A percentile compares a stretch with the other conserved stretches of the same genome.
phyloP scores from a whole-genome alignment of 2,329 filamentous ascomycete species.

The Knoxdaviesia capensis region DNA sequence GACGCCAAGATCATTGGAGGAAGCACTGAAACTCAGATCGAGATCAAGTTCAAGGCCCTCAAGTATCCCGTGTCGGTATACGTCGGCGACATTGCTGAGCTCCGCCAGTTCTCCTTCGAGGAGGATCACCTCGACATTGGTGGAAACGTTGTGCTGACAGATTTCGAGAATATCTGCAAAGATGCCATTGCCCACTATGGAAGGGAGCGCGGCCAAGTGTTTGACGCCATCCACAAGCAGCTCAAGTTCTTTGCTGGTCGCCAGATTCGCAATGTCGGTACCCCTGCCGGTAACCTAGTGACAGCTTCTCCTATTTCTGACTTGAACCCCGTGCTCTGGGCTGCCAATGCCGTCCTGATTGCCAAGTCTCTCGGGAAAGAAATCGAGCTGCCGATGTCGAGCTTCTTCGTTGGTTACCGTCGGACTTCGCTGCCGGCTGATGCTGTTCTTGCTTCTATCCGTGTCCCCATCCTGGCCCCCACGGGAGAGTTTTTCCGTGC shows the following conservation, averaged over 20 bases:
- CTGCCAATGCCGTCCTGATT: slow-evolving; percentile 61
- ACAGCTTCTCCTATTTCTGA: slow-evolving; percentile 95
- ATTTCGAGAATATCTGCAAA: slow-evolving; percentile 69
- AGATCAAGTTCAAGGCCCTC: slow-evolving; percentile 94
- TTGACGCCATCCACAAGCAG: slow-evolving; percentile 82
- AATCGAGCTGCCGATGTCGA: slow-evolving; percentile 72
- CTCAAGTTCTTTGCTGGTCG: slow-evolving; percentile 86
- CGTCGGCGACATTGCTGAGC: slow-evolving; percentile 79
- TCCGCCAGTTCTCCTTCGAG: slow-evolving; percentile 62
- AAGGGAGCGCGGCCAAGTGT: slow-evolving; percentile 49
- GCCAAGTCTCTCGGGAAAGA: slow-evolving; percentile 57
- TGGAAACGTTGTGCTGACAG: slow-evolving; percentile 80
- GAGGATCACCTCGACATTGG: slow-evolving; percentile 78
- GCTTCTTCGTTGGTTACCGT: slow-evolving; percentile 86
- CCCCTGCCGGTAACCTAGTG: slow-evolving; percentile 80
- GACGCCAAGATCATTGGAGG: slow-evolving; percentile 88
- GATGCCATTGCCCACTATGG: slow-evolving; percentile 69
- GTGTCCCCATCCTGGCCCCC: slow-evolving; percentile 57
- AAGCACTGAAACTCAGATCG: slow-evolving; percentile 93
- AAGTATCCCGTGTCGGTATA: slow-evolving; percentile 80
- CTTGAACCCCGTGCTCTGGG: slow-evolving; percentile 83
- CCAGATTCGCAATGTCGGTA: slow-evolving; percentile 95
- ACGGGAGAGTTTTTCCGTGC: slow-evolving; percentile 71
- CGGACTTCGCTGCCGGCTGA: slow-evolving; percentile 63
- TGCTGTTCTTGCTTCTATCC: slow-evolving; percentile 68